phyloP scores from a whole-genome alignment of 345 rosid genomes.

The Citrus sp. region DNA sequence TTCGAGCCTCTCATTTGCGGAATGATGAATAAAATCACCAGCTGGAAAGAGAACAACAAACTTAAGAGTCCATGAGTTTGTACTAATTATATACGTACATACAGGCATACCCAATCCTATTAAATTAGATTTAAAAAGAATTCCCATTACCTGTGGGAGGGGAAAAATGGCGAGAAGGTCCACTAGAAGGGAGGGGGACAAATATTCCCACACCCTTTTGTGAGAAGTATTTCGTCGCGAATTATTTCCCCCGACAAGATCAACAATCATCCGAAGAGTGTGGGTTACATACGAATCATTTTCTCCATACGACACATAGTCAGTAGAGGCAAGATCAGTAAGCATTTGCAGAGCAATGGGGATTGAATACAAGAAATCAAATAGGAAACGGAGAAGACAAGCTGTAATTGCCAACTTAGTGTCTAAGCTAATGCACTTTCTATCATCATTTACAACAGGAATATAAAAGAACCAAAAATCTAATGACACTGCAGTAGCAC shows the following conservation, averaged over 20 bases:
- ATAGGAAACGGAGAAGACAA: slow-evolving; percentile 66
- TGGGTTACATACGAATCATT: too few relatives aligned
- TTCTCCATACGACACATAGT: too few relatives aligned
- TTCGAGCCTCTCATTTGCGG: neutral
- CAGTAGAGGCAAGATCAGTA: too few relatives aligned
- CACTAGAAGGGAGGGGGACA: neutral
- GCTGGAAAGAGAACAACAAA: neutral
- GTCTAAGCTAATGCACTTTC: slow-evolving; percentile 67
- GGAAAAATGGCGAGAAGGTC: neutral
- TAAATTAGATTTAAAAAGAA: neutral
- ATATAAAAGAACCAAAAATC: slow-evolving; percentile 90
- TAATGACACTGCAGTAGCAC: slow-evolving; percentile 68
- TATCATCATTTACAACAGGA: slow-evolving; percentile 49
- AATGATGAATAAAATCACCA: neutral
- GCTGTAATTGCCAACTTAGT: slow-evolving; percentile 71
- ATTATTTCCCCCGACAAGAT: slow-evolving; percentile 9
- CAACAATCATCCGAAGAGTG: too few relatives aligned
- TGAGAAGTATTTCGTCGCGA: too few relatives aligned
- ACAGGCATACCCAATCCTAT: neutral
- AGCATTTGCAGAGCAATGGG: slow-evolving; percentile 34
- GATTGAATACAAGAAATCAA: slow-evolving; percentile 54
- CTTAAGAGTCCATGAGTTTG: neutral
- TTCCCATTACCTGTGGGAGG: neutral
- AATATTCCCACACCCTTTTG: too few relatives aligned
- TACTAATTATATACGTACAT: too few relatives aligned